Conservation (phyloP, 441 rosid species). For the Francoa sonchifolia region DNA sequence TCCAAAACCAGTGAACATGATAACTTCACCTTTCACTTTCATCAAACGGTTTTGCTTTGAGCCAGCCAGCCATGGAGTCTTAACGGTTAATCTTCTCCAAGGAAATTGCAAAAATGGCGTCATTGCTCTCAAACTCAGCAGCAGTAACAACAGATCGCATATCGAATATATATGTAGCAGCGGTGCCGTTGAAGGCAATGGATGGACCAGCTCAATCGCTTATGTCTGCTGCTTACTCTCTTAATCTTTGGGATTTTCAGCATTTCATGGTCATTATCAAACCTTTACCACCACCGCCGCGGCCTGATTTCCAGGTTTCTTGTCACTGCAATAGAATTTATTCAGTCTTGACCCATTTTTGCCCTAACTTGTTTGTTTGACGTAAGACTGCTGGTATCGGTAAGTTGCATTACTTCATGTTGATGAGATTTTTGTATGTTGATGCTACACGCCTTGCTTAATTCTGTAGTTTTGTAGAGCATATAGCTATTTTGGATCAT, state of each 20-base stretch:
- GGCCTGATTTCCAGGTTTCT: conserved; percentile 32
- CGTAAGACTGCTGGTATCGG: too few relatives aligned
- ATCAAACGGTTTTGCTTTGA: too few relatives aligned
- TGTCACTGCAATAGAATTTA: background rate
- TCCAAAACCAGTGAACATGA: too few relatives aligned
- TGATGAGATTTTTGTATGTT: too few relatives aligned
- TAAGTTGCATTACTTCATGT: too few relatives aligned
- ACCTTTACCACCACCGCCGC: conserved; percentile 22
- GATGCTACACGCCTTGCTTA: too few relatives aligned
- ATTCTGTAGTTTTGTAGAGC: too few relatives aligned
- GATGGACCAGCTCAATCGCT: conserved; percentile 45
- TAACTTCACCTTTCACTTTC: too few relatives aligned
- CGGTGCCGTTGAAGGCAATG: conserved; percentile 50
- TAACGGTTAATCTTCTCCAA: background rate
- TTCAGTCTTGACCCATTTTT: too few relatives aligned
- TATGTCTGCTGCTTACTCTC: conserved; percentile 50
- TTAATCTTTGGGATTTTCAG: conserved; percentile 40
- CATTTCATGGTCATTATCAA: conserved; percentile 68
- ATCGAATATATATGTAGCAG: conserved; percentile 48
- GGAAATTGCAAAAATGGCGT: conserved; percentile 17
- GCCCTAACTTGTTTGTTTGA: too few relatives aligned
- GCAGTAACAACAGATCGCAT: conserved; percentile 13
- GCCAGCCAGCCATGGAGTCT: too few relatives aligned
- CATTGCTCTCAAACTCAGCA: conserved; percentile 12
- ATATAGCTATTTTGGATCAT: too few relatives aligned